These are phyloP conservation scores for Sphagnum fallax DNA, from an alignment of 228 moss, liverwort and hornwort genomes.

Conservation along the genomic window DNA sequence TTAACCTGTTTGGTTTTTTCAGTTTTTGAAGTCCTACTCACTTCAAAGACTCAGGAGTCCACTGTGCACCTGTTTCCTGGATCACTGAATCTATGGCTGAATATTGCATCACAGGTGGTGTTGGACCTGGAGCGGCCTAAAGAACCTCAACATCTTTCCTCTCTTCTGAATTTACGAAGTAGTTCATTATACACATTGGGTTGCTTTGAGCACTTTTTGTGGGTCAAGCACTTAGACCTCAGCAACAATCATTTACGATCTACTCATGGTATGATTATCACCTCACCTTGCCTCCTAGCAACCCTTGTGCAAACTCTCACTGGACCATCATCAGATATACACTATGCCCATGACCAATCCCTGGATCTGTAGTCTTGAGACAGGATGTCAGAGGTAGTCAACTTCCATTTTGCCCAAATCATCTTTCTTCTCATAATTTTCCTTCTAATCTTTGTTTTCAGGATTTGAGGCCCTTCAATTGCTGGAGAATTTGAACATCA, in stretches of 20 bases:
- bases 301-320: neutral
- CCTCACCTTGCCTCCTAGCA: too few species aligned
- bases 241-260: slow-evolving; percentile 44
- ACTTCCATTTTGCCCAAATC: too few species aligned
- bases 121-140: neutral
- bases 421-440: neutral
- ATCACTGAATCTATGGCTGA: too few species aligned
- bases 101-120: too few species aligned
- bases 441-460: slow-evolving; percentile 6
- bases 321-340: neutral
- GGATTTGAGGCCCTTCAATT: slow-evolving; percentile 40
- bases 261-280: slow-evolving; percentile 28
- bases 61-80: too few species aligned
- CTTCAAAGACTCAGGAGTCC: too few species aligned
- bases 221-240: slow-evolving; percentile 39
- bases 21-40: neutral
- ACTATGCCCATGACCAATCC: neutral
- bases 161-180: too few species aligned
- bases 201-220: slow-evolving; percentile 27
- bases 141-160: slow-evolving; percentile 1
- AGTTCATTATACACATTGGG: slow-evolving; percentile 24
- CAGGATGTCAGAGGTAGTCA: too few species aligned
- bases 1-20: neutral
- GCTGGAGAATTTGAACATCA: slow-evolving; percentile 26
- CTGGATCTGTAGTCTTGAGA: too few species aligned